A percentile compares a stretch with the other conserved stretches of the same genome.
These are phyloP conservation scores for Pouteria glomerata DNA, from an alignment of 148 eudicot species.

Conservation along the genomic window DNA sequence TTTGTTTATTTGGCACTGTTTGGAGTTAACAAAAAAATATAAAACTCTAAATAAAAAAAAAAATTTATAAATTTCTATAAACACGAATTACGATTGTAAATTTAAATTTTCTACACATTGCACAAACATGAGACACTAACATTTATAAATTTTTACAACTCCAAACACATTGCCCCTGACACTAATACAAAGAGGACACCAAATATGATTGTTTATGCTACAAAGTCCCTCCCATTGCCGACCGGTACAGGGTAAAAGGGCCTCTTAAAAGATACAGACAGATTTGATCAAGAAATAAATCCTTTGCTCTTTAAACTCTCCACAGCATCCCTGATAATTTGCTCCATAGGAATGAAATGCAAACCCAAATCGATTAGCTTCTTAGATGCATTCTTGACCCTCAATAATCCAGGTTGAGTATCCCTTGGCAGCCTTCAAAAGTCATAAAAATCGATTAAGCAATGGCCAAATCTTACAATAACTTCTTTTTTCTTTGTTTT, in stretches of 20 bases:
- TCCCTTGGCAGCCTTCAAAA: slow-evolving; percentile 72
- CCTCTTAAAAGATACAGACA: too few relatives aligned
- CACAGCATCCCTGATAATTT: slow-evolving; percentile 72
- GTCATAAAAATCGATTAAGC: neutral
- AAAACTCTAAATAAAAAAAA: too few relatives aligned
- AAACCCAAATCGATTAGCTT: slow-evolving; percentile 83
- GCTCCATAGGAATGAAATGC: slow-evolving; percentile 71
- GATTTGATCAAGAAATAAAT: slow-evolving; percentile 52
- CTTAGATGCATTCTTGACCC: slow-evolving; percentile 55
- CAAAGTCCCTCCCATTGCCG: neutral
- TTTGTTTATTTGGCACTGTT: too few relatives aligned
- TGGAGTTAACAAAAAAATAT: too few relatives aligned
- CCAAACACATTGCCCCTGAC: too few relatives aligned
- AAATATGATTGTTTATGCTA: neutral
- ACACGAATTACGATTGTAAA: too few relatives aligned
- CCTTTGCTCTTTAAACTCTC: slow-evolving; percentile 82
- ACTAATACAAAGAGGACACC: neutral
- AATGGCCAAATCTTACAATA: neutral
- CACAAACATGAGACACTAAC: too few relatives aligned
- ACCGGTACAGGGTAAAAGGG: neutral
- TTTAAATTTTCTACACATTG: too few relatives aligned
- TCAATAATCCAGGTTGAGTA: slow-evolving; percentile 74
- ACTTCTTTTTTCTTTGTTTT: too few relatives aligned
- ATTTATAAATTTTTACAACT: too few relatives aligned
- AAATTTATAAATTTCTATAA: too few relatives aligned